A percentile compares a stretch with the other conserved stretches of the same genome.
phyloP scores from a whole-genome alignment of 352 stramenopile genomes.

The Phytophthora chlamydospora region DNA sequence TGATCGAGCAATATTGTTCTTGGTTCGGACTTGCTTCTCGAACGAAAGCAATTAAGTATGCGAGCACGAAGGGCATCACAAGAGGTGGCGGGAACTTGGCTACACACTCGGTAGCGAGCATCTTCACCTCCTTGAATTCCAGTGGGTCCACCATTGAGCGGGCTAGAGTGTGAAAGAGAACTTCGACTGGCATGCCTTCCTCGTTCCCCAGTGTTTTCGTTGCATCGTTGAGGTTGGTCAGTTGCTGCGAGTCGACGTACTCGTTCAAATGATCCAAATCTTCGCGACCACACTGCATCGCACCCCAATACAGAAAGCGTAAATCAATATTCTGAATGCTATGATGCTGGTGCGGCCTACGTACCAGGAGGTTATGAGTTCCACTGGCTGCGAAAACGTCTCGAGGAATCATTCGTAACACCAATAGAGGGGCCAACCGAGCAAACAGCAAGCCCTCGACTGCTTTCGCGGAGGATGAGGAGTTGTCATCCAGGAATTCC shows the following conservation, averaged over 20 bases:
- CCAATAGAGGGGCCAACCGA: conserved; percentile 58
- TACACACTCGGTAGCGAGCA: conserved; percentile 63
- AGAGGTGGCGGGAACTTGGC: conserved; percentile 42
- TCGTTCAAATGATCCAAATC: conserved; percentile 41
- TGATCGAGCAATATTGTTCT: conserved; percentile 6
- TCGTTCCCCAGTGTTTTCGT: not conserved
- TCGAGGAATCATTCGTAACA: conserved; percentile 66
- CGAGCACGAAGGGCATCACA: conserved; percentile 50
- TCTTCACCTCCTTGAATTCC: conserved; percentile 85
- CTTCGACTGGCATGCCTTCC: conserved; percentile 3
- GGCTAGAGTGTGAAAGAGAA: conserved; percentile 47
- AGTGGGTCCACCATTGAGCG: conserved; percentile 59
- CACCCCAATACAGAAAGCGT: not conserved
- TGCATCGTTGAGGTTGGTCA: not conserved
- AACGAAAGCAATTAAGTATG: conserved; percentile 53
- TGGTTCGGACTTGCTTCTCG: conserved; percentile 24
- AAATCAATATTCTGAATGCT: too few relatives aligned
- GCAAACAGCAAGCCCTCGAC: conserved; percentile 68
- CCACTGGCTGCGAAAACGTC: conserved; percentile 18
- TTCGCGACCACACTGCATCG: conserved; percentile 38
- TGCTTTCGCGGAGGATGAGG: conserved; percentile 25
- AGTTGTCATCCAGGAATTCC: conserved; percentile 52
- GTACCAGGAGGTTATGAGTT: conserved; percentile 30
- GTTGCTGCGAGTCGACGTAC: conserved; percentile 26
- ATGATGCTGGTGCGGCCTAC: not conserved